Conservation (phyloP, 2,329 filamentous ascomycete species). For the Fusarium nematophilum region DNA sequence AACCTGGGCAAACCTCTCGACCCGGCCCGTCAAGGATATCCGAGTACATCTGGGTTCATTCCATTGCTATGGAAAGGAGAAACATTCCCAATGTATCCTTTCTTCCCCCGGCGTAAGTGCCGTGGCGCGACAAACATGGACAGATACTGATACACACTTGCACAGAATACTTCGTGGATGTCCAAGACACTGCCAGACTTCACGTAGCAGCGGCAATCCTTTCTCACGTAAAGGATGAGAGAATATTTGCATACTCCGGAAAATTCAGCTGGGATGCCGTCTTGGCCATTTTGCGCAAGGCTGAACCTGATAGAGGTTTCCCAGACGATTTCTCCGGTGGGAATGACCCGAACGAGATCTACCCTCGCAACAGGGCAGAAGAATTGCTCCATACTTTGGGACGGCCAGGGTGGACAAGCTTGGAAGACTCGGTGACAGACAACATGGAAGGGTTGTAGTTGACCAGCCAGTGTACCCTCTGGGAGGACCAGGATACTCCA, state of each 20-base stretch:
- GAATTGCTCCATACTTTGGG: not conserved
- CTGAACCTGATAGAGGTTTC: not conserved
- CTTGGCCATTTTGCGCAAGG: not conserved
- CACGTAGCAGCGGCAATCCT: slow-evolving; percentile 6
- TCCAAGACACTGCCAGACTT: slow-evolving; percentile 5
- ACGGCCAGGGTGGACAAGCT: not conserved
- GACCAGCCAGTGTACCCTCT: no score
- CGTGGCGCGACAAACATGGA: not conserved
- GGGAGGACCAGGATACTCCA: no score
- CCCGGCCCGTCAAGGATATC: slow-evolving; percentile 28
- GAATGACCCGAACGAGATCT: slow-evolving; percentile 3
- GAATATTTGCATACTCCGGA: slow-evolving; percentile 6
- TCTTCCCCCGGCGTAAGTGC: not conserved
- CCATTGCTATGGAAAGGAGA: slow-evolving; percentile 32
- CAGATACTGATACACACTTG: not conserved
- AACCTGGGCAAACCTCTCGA: slow-evolving; percentile 39
- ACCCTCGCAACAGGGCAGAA: not conserved
- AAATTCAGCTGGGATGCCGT: slow-evolving; percentile 2
- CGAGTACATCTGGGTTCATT: slow-evolving; percentile 33
- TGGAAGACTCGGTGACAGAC: slow-evolving; percentile 1
- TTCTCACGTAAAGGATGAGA: not conserved
- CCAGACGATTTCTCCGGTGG: slow-evolving; percentile 1
- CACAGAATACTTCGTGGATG: slow-evolving; percentile 10
- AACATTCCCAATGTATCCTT: not conserved
- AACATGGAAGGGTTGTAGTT: not conserved